phyloP scores from a whole-genome alignment of 768 basidiomycete genomes.

The Lentinula edodes region DNA sequence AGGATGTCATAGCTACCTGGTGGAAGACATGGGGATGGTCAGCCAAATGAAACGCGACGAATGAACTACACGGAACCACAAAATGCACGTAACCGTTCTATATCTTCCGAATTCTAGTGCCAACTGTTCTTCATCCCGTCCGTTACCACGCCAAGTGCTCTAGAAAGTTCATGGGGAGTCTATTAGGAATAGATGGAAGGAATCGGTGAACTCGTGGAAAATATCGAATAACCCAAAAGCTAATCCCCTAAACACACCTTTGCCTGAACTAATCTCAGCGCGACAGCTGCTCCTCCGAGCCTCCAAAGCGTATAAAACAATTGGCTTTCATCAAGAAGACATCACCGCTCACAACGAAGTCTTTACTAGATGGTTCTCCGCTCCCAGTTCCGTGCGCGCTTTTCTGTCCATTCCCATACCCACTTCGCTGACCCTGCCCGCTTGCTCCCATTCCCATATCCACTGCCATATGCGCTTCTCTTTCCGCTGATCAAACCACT shows the following conservation, averaged over 20 bases:
- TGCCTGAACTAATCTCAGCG: constrained; percentile 69
- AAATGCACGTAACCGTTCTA: constrained; percentile 77
- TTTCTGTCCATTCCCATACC: background rate
- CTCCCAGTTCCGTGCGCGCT: background rate
- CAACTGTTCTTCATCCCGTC: constrained; percentile 81
- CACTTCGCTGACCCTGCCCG: background rate
- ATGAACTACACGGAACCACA: too few relatives aligned
- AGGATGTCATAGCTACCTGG: constrained; percentile 87
- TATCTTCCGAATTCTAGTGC: constrained; percentile 93
- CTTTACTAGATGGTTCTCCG: background rate
- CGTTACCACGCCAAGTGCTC: constrained; percentile 63
- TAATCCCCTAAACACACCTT: constrained; percentile 36
- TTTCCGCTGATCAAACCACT: background rate
- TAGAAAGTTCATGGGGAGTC: constrained; percentile 74
- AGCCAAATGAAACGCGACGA: background rate
- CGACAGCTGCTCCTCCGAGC: constrained; percentile 75
- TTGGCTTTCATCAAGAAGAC: constrained; percentile 54
- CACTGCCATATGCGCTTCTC: background rate
- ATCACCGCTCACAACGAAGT: constrained; percentile 40
- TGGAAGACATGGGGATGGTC: background rate
- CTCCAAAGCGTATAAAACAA: constrained; percentile 69
- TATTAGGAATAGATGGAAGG: constrained; percentile 18
- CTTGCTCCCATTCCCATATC: background rate
- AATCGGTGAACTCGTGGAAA: background rate
- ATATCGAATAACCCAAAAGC: background rate